A percentile compares a stretch with the other conserved stretches of the same genome.
Conservation (phyloP, 441 rosid species). For the Gossypium davidsonii region DNA sequence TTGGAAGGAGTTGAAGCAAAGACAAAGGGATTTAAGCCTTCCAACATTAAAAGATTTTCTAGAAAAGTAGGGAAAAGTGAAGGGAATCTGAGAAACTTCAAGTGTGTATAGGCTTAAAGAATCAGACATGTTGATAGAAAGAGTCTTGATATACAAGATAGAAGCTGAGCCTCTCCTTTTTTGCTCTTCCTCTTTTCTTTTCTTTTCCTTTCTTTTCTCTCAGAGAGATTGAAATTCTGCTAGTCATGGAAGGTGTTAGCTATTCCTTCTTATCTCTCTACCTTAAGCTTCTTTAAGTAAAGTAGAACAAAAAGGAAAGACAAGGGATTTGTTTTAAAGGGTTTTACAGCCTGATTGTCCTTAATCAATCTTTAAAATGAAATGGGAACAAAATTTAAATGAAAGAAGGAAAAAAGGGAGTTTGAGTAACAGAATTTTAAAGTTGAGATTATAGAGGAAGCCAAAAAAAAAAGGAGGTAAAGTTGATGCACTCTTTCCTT, state of each 20-base stretch:
- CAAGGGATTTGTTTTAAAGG: not conserved
- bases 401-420: conserved; percentile 13
- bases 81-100: conserved; percentile 48
- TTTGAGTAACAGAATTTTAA: conserved; percentile 48
- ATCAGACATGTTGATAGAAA: conserved; percentile 38
- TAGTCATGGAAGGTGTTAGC: conserved; percentile 14
- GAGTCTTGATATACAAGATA: conserved; percentile 56
- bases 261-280: conserved; percentile 12
- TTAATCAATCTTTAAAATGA: too few species aligned
- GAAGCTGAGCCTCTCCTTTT: conserved; percentile 44
- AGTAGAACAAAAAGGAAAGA: conserved; percentile 10
- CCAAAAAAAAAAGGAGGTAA: conserved; percentile 33
- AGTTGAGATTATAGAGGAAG: conserved; percentile 29
- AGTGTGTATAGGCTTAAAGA: conserved; percentile 33
- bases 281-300: conserved; percentile 22
- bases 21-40: conserved; percentile 32
- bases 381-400: too few species aligned
- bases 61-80: conserved; percentile 39
- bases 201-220: conserved; percentile 21
- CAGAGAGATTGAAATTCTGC: conserved; percentile 21
- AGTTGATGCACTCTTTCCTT: conserved; percentile 30
- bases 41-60: conserved; percentile 25
- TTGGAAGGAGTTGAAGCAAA: conserved; percentile 38
- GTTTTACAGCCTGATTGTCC: not conserved
- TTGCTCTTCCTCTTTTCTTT: conserved; percentile 19